Conservation (phyloP, 129 eudicot genomes). For the Helianthus annuus region DNA sequence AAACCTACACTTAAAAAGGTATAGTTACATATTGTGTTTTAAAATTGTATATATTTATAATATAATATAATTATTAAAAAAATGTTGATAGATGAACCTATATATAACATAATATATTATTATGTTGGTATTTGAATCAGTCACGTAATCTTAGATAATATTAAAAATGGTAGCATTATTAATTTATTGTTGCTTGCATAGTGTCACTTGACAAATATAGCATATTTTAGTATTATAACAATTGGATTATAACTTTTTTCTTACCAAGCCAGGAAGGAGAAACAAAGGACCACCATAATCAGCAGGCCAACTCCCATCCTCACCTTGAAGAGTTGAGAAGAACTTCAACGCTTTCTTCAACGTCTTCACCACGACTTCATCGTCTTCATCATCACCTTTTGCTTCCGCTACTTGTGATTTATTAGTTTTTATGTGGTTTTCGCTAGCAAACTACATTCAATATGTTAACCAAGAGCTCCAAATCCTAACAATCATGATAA, state of each 20-base stretch:
- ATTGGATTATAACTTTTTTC: background rate
- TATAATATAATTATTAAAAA: background rate
- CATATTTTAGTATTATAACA: background rate
- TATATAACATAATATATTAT: background rate
- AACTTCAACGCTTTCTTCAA: conserved; percentile 47
- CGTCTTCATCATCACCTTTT: conserved; percentile 6
- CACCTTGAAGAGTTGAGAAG: conserved; percentile 51
- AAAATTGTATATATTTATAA: too few species aligned
- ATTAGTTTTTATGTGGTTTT: conserved; percentile 3
- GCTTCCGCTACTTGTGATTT: conserved; percentile 3
- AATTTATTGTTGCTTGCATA: too few species aligned
- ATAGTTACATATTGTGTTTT: too few species aligned
- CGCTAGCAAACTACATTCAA: conserved; percentile 25
- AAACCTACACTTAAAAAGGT: too few species aligned
- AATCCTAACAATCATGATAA: background rate
- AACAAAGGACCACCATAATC: conserved; percentile 68
- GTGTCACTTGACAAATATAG: too few species aligned
- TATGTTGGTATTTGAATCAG: background rate
- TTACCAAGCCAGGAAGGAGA: conserved; percentile 56
- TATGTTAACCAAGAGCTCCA: conserved; percentile 5
- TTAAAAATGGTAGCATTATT: too few species aligned
- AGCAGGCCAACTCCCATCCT: conserved; percentile 64
- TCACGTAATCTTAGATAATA: too few species aligned
- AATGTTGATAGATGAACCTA: background rate
- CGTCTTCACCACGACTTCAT: conserved; percentile 34